Evolutionary conservation across 1,139 yeast genomes (phyloP).

Genomic region (Wickerhamomyces sp.): DNA sequence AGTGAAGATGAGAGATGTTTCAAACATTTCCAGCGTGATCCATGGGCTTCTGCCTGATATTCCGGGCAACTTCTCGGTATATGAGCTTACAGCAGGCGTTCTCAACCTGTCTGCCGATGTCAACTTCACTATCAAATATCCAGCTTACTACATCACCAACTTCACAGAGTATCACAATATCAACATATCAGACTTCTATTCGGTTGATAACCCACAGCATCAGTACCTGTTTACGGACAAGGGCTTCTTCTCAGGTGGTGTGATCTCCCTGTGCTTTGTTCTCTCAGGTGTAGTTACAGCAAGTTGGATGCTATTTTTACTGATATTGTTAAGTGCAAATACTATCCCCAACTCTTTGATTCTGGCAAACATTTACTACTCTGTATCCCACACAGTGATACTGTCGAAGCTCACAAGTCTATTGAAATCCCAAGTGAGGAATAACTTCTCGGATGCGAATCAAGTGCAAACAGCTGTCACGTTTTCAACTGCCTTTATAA

Average conservation of each 20-base stretch:
- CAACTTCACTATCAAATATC: conserved; percentile 10
- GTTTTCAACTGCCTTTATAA: conserved; percentile 28
- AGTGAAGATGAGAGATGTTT: no score
- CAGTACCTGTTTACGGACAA: conserved; percentile 8
- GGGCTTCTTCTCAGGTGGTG: conserved; percentile 27
- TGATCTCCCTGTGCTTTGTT: conserved; percentile 27
- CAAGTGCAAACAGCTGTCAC: conserved; percentile 31
- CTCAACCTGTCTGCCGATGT: background rate
- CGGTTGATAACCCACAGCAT: background rate
- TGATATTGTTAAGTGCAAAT: conserved; percentile 44
- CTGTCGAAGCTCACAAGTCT: conserved; percentile 35
- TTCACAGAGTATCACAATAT: conserved; percentile 5
- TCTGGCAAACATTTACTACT: conserved; percentile 41
- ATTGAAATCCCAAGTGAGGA: conserved; percentile 33
- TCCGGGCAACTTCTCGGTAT: conserved; percentile 12
- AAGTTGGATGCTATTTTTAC: conserved; percentile 50
- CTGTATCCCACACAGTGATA: conserved; percentile 41
- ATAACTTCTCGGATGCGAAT: conserved; percentile 37
- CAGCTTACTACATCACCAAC: conserved; percentile 21
- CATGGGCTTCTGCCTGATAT: background rate
- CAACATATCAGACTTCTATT: background rate
- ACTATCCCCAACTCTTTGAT: conserved; percentile 46
- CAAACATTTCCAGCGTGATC: no score
- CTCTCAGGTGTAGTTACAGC: conserved; percentile 32
- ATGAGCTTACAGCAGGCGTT: conserved; percentile 19